Conservation (phyloP, 2,329 filamentous ascomycete species). For the Teratosphaeria viscida region DNA sequence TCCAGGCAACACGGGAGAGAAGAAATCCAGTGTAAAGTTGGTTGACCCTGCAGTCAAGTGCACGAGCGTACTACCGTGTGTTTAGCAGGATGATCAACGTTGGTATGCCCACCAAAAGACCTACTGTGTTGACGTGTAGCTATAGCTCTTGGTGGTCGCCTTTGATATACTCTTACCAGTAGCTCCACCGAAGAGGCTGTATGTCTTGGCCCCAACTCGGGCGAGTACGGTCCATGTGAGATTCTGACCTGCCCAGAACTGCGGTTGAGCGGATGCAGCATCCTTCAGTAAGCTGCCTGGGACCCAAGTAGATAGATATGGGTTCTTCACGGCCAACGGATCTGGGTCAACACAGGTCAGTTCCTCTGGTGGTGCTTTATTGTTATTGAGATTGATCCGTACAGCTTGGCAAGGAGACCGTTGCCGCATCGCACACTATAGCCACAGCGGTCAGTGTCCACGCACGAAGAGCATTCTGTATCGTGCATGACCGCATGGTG, state of each 20-base stretch:
- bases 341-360: neutral
- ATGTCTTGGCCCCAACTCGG: slow-evolving; percentile 22
- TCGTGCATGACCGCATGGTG: neutral
- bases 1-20: slow-evolving; percentile 24
- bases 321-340: slow-evolving; percentile 23
- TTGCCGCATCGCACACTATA: neutral
- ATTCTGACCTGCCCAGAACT: slow-evolving; percentile 26
- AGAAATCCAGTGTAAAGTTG: slow-evolving; percentile 25
- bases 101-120: neutral
- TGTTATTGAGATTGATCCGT: neutral
- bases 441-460: neutral
- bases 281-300: slow-evolving; percentile 18
- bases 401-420: slow-evolving; percentile 1
- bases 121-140: slow-evolving; percentile 25
- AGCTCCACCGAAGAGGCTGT: slow-evolving; percentile 21
- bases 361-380: neutral
- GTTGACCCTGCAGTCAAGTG: slow-evolving; percentile 16
- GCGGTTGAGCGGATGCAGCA: slow-evolving; percentile 16
- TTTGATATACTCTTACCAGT: slow-evolving; percentile 10
- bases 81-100: neutral
- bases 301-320: slow-evolving; percentile 27
- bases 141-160: slow-evolving; percentile 13
- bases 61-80: slow-evolving; percentile 6
- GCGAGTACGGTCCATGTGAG: slow-evolving; percentile 26
- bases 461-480: neutral